Evolutionary conservation across 2,329 filamentous ascomycete species (phyloP).

Genomic region (Penicillium oxalicum): DNA sequence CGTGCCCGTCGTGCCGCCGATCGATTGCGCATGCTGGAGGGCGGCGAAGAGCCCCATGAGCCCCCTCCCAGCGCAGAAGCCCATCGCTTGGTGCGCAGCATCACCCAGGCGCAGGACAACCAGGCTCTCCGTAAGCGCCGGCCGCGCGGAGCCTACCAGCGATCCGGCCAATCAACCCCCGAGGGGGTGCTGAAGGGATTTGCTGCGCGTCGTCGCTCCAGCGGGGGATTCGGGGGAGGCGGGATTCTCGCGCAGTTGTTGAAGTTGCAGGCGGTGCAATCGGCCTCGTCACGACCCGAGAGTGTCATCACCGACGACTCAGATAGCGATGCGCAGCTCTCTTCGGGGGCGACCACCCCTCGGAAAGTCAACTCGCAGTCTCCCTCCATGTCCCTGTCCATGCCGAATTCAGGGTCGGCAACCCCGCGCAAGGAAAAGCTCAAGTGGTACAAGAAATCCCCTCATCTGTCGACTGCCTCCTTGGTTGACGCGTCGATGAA

Average conservation of each 20-base stretch:
- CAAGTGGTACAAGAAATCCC: slow-evolving; percentile 40
- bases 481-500: slow-evolving; percentile 36
- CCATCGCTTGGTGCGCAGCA: slow-evolving; percentile 34
- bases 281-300: slow-evolving; percentile 24
- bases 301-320: slow-evolving; percentile 29
- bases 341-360: slow-evolving; percentile 26
- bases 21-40: slow-evolving; percentile 12
- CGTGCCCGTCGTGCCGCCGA: slow-evolving; percentile 17
- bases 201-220: slow-evolving; percentile 21
- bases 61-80: slow-evolving; percentile 30
- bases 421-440: slow-evolving; percentile 35
- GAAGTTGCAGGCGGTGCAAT: slow-evolving; percentile 58
- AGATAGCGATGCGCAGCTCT: slow-evolving; percentile 24
- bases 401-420: slow-evolving; percentile 23
- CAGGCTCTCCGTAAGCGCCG: slow-evolving; percentile 20
- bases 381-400: slow-evolving; percentile 16
- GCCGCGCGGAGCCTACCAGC: slow-evolving; percentile 28
- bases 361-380: slow-evolving; percentile 18
- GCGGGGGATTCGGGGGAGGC: slow-evolving; percentile 23
- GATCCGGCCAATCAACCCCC: slow-evolving; percentile 30
- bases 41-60: slow-evolving; percentile 15
- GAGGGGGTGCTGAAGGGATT: slow-evolving; percentile 23
- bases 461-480: slow-evolving; percentile 34
- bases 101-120: slow-evolving; percentile 25
- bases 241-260: slow-evolving; percentile 68